Evolutionary conservation across 176 grass and related monocot species (phyloP), one percentile per base, ranked within the genome.

Genomic region (Raddia distichophylla): DNA sequence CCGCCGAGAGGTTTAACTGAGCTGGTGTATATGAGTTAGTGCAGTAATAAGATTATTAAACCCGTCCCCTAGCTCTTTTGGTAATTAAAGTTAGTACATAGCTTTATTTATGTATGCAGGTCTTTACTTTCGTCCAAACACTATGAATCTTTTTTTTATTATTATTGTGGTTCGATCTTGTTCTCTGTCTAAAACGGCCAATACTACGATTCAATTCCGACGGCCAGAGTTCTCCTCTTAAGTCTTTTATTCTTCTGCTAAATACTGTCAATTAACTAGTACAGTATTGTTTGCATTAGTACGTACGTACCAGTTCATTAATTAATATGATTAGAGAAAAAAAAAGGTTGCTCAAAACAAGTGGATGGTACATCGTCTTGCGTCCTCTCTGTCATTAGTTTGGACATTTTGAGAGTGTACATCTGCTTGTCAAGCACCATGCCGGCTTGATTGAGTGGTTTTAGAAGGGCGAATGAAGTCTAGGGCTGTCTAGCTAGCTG

Each of bases 391-490:
- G 54, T 42, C 54, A 81, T 55, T 70, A 70, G n/a, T 47, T 40
- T 40, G 37, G 37, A 40, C 27, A 64, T 2, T 57, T 49, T 62
- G 56, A 67, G 40, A 50, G 18, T 68, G 10, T 49, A 67, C 44
- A 62, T 61, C 27, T 62, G 53, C 8, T 61, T 64, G 45, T 70
- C 82, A 84, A 68, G 44, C 32, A 69, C 10, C 55, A 48, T 27
- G 64, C 82, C 35, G 11, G 55, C 64, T 33, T 78, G 15, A 50
- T 27, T 73, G 45, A 52, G 65, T 63, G 44, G 34, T 20, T 71
- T 51, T 51, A 0, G 5, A 70, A 12, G 18, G 27, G 0, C 64
- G 17, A 62, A 27, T 3, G 33, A 8, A 22, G 43, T 69, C 7
- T 59, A 27, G 27, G 27, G 27, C 27, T 27, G 27, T 27, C 27